Percentiles rank a stretch among this genome's conserved stretches.
Evolutionary conservation across 495 filamentous ascomycete species (phyloP).

Genomic region (Lineolata rhizophorae): DNA sequence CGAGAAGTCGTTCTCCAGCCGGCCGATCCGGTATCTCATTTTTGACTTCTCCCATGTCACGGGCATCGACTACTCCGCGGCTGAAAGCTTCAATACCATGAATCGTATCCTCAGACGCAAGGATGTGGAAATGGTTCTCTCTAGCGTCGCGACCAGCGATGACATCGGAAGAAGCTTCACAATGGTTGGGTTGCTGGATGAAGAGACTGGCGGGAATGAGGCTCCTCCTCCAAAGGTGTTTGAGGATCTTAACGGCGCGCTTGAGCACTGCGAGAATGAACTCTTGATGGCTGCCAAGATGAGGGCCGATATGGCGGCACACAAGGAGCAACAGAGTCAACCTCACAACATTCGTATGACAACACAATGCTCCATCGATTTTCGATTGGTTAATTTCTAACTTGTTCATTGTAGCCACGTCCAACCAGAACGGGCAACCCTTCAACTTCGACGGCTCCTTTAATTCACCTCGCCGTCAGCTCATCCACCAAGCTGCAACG

Average conservation of each 20-base stretch:
- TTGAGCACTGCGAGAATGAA: slow-evolving; percentile 90
- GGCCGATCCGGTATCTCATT: slow-evolving; percentile 76
- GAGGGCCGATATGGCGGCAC: slow-evolving; percentile 7
- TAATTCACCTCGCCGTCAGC: slow-evolving; percentile 14
- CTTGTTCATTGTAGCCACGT: too few relatives aligned
- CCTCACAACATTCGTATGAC: too few relatives aligned
- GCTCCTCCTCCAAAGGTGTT: slow-evolving; percentile 42
- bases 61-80: slow-evolving; percentile 86
- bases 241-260: slow-evolving; percentile 72
- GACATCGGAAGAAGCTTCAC: slow-evolving; percentile 56
- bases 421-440: background rate
- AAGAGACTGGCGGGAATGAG: slow-evolving; percentile 29
- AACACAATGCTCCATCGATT: too few relatives aligned
- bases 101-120: slow-evolving; percentile 54
- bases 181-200: slow-evolving; percentile 56
- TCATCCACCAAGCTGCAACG: too few relatives aligned
- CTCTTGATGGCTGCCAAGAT: slow-evolving; percentile 70
- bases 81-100: slow-evolving; percentile 82
- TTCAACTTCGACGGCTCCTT: slow-evolving; percentile 6
- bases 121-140: slow-evolving; percentile 58
- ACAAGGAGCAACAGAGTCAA: slow-evolving; percentile 5
- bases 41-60: slow-evolving; percentile 76
- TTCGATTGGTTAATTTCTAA: too few relatives aligned
- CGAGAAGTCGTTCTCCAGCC: slow-evolving; percentile 50
- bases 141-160: slow-evolving; percentile 49